phyloP scores from a whole-genome alignment of 2,329 filamentous ascomycete genomes.

The Aspergillus bombycis region DNA sequence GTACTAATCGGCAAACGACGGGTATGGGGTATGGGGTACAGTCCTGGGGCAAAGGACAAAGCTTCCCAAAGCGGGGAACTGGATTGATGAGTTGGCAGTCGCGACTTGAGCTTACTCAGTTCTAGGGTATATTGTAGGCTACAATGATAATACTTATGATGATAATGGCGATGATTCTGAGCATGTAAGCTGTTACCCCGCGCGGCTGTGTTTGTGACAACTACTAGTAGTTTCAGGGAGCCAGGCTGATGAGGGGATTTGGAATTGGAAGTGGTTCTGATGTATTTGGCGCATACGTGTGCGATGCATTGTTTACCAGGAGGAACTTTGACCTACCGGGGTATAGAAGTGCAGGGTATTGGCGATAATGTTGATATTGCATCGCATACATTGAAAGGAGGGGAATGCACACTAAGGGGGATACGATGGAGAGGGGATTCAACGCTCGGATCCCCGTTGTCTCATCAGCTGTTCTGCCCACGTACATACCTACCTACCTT shows the following conservation, averaged over 20 bases:
- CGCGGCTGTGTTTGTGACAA: constrained; percentile 1
- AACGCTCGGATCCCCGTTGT: background rate
- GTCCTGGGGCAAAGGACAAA: background rate
- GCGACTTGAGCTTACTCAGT: background rate
- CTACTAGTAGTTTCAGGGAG: background rate
- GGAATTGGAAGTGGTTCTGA: background rate
- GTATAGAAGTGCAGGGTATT: background rate
- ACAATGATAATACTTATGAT: background rate
- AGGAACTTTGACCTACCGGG: background rate
- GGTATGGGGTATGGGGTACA: background rate
- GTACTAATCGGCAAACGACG: background rate
- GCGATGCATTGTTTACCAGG: background rate
- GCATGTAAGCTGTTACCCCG: background rate
- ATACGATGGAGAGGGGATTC: background rate
- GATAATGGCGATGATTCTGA: background rate
- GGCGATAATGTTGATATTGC: background rate
- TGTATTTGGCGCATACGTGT: background rate
- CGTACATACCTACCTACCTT: background rate
- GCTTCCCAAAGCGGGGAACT: background rate
- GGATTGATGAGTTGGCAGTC: background rate
- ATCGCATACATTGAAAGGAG: background rate
- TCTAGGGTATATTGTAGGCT: background rate
- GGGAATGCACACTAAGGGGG: background rate
- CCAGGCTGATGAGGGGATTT: background rate
- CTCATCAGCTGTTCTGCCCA: background rate